Evolutionary conservation across 495 filamentous ascomycete species (phyloP).

Genomic region (Emericellopsis terricola): DNA sequence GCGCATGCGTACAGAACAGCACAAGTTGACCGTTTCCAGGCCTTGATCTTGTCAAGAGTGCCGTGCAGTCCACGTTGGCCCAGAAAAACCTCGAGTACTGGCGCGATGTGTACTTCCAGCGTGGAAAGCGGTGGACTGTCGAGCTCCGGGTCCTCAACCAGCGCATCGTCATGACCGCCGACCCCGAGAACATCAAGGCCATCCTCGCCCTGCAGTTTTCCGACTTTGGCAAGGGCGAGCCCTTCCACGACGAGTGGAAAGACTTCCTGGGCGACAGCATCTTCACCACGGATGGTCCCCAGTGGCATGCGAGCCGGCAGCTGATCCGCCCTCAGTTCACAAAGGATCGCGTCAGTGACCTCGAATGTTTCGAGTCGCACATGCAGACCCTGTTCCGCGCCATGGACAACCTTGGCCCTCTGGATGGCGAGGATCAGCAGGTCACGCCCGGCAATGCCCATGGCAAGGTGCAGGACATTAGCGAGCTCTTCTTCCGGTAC

Average conservation of each 20-base stretch:
- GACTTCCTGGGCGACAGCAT: constrained; percentile 64
- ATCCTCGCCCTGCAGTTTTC: constrained; percentile 61
- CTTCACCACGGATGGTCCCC: constrained; percentile 57
- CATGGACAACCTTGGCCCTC: constrained; percentile 38
- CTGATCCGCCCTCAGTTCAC: constrained; percentile 73
- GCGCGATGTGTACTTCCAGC: constrained; percentile 24
- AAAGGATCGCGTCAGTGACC: constrained; percentile 61
- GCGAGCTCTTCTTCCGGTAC: constrained; percentile 58
- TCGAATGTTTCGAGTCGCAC: constrained; percentile 65
- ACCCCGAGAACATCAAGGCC: constrained; percentile 77
- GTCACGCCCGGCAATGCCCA: constrained; percentile 22
- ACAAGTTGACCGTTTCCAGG: constrained; percentile 30
- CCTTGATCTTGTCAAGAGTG: constrained; percentile 39
- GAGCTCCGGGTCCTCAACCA: constrained; percentile 38
- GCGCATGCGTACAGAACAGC: no score
- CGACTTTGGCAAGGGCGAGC: constrained; percentile 54
- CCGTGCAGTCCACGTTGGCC: constrained; percentile 27
- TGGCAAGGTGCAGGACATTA: constrained; percentile 43
- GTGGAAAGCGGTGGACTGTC: constrained; percentile 27
- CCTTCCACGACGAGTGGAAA: constrained; percentile 52
- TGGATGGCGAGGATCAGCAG: constrained; percentile 19
- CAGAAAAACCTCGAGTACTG: constrained; percentile 44
- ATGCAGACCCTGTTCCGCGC: constrained; percentile 40
- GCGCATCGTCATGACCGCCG: constrained; percentile 45
- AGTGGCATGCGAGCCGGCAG: constrained; percentile 59